These are phyloP conservation scores for Streptanthus diversifolius DNA, from an alignment of 345 rosid genomes.

Conservation along the genomic window DNA sequence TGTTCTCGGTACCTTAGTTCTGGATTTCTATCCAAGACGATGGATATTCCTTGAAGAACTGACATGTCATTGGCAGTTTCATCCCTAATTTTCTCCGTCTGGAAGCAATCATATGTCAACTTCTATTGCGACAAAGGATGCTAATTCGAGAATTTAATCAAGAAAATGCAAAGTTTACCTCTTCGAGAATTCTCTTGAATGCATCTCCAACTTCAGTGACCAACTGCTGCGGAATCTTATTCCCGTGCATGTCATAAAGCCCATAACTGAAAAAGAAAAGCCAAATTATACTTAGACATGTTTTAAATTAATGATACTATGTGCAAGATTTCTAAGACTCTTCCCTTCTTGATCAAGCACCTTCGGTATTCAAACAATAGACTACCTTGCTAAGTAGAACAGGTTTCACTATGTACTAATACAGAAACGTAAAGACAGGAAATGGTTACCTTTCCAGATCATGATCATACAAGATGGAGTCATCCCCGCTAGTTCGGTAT, in stretches of 20 bases:
- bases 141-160: background rate
- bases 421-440: background rate
- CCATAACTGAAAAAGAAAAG: conserved; percentile 47
- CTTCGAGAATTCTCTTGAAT: conserved; percentile 72
- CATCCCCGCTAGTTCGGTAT: conserved; percentile 86
- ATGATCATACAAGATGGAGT: conserved; percentile 88
- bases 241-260: conserved; percentile 63
- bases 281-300: conserved; percentile 16
- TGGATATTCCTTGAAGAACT: conserved; percentile 71
- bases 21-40: conserved; percentile 68
- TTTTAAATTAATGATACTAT: conserved; percentile 2
- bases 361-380: background rate
- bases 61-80: conserved; percentile 72
- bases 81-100: conserved; percentile 83
- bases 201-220: conserved; percentile 72
- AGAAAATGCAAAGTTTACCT: conserved; percentile 43
- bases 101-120: conserved; percentile 2
- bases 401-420: background rate
- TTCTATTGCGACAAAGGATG: background rate
- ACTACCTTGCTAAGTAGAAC: background rate
- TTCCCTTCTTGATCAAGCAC: too few relatives aligned
- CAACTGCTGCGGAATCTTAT: conserved; percentile 55
- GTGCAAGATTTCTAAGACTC: too few relatives aligned
- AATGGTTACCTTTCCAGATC: conserved; percentile 79
- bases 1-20: conserved; percentile 53